Conservation (phyloP, 345 rosid species). For the Noccaea caerulescens region DNA sequence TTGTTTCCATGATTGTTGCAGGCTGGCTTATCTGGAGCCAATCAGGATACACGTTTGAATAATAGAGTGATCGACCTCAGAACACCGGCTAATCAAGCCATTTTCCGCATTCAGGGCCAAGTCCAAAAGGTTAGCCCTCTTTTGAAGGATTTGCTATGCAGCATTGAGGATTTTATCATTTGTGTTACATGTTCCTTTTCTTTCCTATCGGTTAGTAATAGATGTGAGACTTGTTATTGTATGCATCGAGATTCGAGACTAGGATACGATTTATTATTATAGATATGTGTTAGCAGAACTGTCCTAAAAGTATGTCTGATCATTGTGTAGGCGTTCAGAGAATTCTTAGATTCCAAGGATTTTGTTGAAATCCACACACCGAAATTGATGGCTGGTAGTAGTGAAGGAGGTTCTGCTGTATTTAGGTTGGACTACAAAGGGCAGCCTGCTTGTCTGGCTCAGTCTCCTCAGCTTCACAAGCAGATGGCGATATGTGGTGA, state of each 20-base stretch:
- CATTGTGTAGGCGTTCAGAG: constrained; percentile 66
- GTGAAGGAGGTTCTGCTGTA: constrained; percentile 98
- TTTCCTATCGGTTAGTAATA: background rate
- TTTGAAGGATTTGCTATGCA: background rate
- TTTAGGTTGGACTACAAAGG: constrained; percentile 92
- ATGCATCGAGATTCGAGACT: constrained; percentile 11
- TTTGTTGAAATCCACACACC: constrained; percentile 91
- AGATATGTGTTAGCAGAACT: background rate
- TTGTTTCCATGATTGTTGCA: constrained; percentile 40
- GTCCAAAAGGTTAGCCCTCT: constrained; percentile 18
- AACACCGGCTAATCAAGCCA: constrained; percentile 82
- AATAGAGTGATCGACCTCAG: constrained; percentile 73
- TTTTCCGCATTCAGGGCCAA: constrained; percentile 68
- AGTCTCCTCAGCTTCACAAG: constrained; percentile 95
- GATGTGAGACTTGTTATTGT: background rate
- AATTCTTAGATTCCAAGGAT: constrained; percentile 55
- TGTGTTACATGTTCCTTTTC: background rate
- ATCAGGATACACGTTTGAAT: constrained; percentile 85
- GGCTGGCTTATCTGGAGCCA: constrained; percentile 67
- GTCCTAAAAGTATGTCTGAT: background rate
- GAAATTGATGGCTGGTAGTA: constrained; percentile 81
- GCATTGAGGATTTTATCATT: background rate
- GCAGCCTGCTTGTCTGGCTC: constrained; percentile 85
- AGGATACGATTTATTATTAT: background rate
- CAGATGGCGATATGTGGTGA: constrained; percentile 90